Percentiles rank a stretch among this genome's conserved stretches.
Evolutionary conservation across 164 flowering plant genomes (phyloP).

Genomic region (Paratinospora sagittata): DNA sequence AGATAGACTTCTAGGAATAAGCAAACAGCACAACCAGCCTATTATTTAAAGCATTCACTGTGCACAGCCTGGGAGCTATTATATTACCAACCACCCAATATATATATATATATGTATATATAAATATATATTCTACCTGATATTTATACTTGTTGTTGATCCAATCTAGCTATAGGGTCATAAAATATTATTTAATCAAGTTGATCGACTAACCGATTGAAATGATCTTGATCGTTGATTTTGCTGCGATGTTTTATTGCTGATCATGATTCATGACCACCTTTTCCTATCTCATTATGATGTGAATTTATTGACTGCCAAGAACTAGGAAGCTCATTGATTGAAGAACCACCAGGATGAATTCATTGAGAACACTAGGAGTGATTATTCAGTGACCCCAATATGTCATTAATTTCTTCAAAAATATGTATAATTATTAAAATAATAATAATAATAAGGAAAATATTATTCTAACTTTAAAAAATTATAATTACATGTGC

Average conservation of each 20-base stretch:
- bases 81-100: neutral
- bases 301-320: neutral
- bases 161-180: neutral
- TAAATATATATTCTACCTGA: neutral
- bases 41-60: neutral
- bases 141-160: too few relatives aligned
- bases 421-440: too few relatives aligned
- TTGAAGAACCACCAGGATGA: too few relatives aligned
- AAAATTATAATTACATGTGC: too few relatives aligned
- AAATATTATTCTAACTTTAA: too few relatives aligned
- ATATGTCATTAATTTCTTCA: too few relatives aligned
- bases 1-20: conserved; percentile 29
- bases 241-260: too few relatives aligned
- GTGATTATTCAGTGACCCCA: neutral
- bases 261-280: too few relatives aligned
- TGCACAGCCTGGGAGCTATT: conserved; percentile 4
- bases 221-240: neutral
- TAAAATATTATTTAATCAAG: too few relatives aligned
- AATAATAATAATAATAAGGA: too few relatives aligned
- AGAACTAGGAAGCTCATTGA: neutral
- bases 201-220: too few relatives aligned
- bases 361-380: neutral
- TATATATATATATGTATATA: neutral
- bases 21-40: conserved; percentile 19
- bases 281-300: neutral